Base-by-base conservation (phyloP, 2,329 filamentous ascomycete species). In the Colletotrichum camelliae region DNA sequence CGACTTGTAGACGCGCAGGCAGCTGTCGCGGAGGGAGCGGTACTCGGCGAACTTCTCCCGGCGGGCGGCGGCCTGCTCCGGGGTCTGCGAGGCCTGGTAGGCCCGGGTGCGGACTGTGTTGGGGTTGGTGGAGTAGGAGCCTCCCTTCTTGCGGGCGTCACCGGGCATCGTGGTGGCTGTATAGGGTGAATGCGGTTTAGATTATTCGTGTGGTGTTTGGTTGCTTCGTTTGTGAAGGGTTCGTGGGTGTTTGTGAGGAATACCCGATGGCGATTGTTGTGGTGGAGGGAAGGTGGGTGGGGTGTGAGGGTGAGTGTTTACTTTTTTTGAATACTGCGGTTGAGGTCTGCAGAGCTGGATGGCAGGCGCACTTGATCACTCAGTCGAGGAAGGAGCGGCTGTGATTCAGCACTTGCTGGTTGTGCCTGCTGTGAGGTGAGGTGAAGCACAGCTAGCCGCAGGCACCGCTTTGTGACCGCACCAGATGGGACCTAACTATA, bases 71-170 rank as follows among this genome's bases (percentile, higher is more conserved):
- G 21, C 35, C 16, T 37, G 55, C n/a, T 70, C 21, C 2, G 67
- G 33, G 21, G 58, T 37, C 10, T 70, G 60, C 5, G 10, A 43
- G 5, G 35, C 21, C 5, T 70, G 24, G 29, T 60, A 60, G 4
- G 35, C 58, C 1, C 67, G 67, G 4, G 58, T 70, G 9, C 67
- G 60, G 24, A 48, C 48, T 2, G 67, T 74, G 7, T 29, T 43
- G 1, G 72, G 58, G 21, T 74, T 74, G 60, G 33, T 39, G n/a
- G 67, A 70, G 15, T 74, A 74, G 16, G 27, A 18, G 3, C 72
- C 72, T 18, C 72, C 72, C 27, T 65, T 65, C 31, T 29, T 70
- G 21, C 72, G 72, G 4, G 60, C 72, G 21, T 74, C 72, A 2
- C 67, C 72, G 2, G 39, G 29, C 43, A 52, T 48, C 5, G 58